Percentiles rank a stretch among this genome's conserved stretches.
Conservation (phyloP, 78 protist species). For the Tieghemostelium lacteum region DNA sequence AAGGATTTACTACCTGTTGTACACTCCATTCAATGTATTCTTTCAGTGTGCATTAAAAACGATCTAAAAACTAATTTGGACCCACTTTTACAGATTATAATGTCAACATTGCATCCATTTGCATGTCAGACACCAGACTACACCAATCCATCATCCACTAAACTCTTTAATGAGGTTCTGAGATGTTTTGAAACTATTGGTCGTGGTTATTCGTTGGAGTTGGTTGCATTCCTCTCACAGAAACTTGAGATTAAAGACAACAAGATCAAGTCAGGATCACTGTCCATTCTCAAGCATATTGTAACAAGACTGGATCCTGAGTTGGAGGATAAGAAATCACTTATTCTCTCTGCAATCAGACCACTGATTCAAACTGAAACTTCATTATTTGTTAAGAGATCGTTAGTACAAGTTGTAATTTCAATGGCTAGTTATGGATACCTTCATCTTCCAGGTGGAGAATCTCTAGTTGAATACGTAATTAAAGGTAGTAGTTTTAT, state of each 20-base stretch:
- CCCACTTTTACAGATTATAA: slow-evolving; percentile 12
- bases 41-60: slow-evolving; percentile 77
- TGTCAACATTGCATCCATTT: slow-evolving; percentile 58
- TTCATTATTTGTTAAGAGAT: slow-evolving; percentile 50
- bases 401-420: slow-evolving; percentile 72
- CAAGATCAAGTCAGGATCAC: slow-evolving; percentile 50
- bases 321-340: slow-evolving; percentile 61
- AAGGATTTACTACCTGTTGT: slow-evolving; percentile 79
- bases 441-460: slow-evolving; percentile 81
- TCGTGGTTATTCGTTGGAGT: slow-evolving; percentile 74
- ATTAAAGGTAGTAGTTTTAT: slow-evolving; percentile 50
- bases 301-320: slow-evolving; percentile 60
- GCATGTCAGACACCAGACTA: slow-evolving; percentile 57
- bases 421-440: slow-evolving; percentile 83
- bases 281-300: slow-evolving; percentile 71
- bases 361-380: slow-evolving; percentile 74
- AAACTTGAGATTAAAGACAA: slow-evolving; percentile 34
- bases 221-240: slow-evolving; percentile 64
- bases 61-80: slow-evolving; percentile 28
- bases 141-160: slow-evolving; percentile 45
- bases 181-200: slow-evolving; percentile 86
- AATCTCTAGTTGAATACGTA: slow-evolving; percentile 63
- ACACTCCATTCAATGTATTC: slow-evolving; percentile 50
- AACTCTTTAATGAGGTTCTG: slow-evolving; percentile 81
- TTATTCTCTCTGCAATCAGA: slow-evolving; percentile 81